A percentile compares a stretch with the other conserved stretches of the same genome.
phyloP scores from a whole-genome alignment of 441 rosid species.

The Capsella rubella region DNA sequence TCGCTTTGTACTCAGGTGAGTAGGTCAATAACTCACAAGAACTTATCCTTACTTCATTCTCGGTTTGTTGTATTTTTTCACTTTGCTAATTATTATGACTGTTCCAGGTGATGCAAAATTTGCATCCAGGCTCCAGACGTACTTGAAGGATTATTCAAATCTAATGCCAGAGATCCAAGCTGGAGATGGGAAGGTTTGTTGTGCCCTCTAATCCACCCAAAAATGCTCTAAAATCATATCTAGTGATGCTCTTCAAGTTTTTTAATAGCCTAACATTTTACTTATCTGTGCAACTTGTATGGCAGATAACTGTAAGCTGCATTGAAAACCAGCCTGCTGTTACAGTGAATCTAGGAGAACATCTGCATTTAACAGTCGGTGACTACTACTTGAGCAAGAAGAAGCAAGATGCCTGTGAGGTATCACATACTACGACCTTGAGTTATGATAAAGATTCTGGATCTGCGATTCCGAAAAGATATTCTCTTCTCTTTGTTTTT shows the following conservation, averaged over 20 bases:
- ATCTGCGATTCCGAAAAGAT: no score
- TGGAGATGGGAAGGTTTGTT: conserved; percentile 74
- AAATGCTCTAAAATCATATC: no score
- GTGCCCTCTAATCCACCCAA: no score
- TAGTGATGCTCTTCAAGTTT: no score
- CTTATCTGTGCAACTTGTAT: not conserved
- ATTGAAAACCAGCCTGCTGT: conserved; percentile 65
- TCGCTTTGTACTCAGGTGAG: conserved; percentile 65
- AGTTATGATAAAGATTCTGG: no score
- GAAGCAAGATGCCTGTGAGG: not conserved
- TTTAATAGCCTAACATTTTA: no score
- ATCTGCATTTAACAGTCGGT: conserved; percentile 64
- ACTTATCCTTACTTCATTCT: no score
- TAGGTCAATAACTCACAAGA: conserved; percentile 17
- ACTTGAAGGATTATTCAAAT: conserved; percentile 73
- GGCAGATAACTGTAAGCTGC: conserved; percentile 66
- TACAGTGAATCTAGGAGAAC: conserved; percentile 59
- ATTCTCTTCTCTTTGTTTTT: no score
- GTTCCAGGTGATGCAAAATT: conserved; percentile 41
- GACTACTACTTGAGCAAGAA: conserved; percentile 50
- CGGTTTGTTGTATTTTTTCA: no score
- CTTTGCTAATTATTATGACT: no score
- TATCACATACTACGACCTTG: no score
- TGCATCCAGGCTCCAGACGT: conserved; percentile 58
- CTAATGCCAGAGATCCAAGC: conserved; percentile 76